These are phyloP conservation scores for Onygenales sp. DNA, from an alignment of 2,329 filamentous ascomycete genomes.

Conservation along the genomic window DNA sequence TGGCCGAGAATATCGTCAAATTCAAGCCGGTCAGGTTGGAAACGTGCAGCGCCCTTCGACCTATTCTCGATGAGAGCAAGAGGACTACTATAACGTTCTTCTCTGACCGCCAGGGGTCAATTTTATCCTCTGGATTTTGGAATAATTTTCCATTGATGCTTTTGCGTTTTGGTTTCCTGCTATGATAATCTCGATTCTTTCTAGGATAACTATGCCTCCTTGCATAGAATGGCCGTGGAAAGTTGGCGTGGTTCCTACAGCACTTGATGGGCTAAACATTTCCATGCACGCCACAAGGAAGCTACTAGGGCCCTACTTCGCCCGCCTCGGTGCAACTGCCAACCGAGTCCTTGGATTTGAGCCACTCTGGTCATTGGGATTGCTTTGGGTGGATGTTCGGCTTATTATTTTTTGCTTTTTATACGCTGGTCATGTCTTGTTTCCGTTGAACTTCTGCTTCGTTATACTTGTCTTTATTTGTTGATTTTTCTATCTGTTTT, in stretches of 20 bases:
- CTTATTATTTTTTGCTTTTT: too few species aligned
- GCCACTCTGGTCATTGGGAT: too few species aligned
- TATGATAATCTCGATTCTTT: background rate
- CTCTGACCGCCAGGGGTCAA: background rate
- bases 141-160: background rate
- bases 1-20: slow-evolving; percentile 33
- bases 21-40: slow-evolving; percentile 32
- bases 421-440: too few species aligned
- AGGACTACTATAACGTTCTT: background rate
- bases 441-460: too few species aligned
- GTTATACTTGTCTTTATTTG: background rate
- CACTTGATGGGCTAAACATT: too few species aligned
- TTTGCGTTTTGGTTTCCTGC: background rate
- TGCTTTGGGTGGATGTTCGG: too few species aligned
- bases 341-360: too few species aligned
- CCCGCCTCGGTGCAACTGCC: too few species aligned
- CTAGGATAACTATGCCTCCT: background rate
- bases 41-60: slow-evolving; percentile 14
- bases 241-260: too few species aligned
- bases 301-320: too few species aligned
- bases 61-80: background rate
- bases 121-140: background rate
- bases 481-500: background rate
- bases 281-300: too few species aligned
- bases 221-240: too few species aligned